Evolutionary conservation across 1,284 basidiomycete genomes (phyloP), one percentile per base, ranked within the genome.

Genomic region (Pseudozyma tsukubaensis): DNA sequence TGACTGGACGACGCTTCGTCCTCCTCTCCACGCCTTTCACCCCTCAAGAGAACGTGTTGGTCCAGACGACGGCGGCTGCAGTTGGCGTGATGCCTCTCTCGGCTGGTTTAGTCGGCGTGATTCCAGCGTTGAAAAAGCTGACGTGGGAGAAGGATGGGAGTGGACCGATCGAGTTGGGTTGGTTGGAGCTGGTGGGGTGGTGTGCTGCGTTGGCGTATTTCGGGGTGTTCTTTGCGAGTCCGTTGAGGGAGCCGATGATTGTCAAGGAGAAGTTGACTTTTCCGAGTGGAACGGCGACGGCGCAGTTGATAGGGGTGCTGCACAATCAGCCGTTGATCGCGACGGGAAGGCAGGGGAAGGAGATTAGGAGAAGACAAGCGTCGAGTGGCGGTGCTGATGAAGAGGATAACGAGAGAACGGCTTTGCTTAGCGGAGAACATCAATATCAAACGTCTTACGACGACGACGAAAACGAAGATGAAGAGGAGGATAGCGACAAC

Each of bases 21-120:
- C 51, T 77, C 21, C 53, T 77, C 51, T 59, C 59, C 24, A 58
- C 48, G 4, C 91, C 92, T 0, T 88, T 97, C 35, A 91, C 91
- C 11, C 89, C 93, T 0, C 92, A 94, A 85, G 94, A 97, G 84
- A 93, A 96, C 73, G 92, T 81, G 35, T 91, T 98, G 0, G 88
- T 97, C 7, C 96, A 98, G 84, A 97, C 95, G 0, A 96, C 94
- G 0, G 94, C 96, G 0, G 94, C 95, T 2, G 94, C 95, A 3
- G 69, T 84, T 0, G 87, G 88, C 0, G 87, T 87, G 0, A 94
- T 97, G 91, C 94, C 94, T 12, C 88, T 98, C 19, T 93, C 94
- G 8, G 94, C 94, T 6, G 80, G 95, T 0, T 92, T 97, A 75
- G 94, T 98, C 11, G 95, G 95, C 18, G 95, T 98, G 67, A 88